These are phyloP conservation scores for Kluyveromyces nonfermentans DNA, from an alignment of 805 yeast genomes.

Conservation along the genomic window DNA sequence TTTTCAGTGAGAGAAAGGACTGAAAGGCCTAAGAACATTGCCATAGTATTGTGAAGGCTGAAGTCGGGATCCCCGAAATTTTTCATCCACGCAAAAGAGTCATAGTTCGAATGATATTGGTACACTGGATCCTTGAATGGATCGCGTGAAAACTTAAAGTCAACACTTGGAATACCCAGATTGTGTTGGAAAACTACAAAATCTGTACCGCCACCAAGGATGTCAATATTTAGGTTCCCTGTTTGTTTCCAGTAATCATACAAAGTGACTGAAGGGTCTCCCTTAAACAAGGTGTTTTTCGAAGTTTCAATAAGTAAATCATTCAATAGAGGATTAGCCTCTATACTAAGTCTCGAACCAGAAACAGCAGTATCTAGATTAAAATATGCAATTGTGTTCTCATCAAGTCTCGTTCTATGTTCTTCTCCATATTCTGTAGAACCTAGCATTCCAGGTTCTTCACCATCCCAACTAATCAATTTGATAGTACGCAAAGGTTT, in stretches of 20 bases:
- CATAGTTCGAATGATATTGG: slow-evolving; percentile 44
- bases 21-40: slow-evolving; percentile 51
- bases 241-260: slow-evolving; percentile 38
- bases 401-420: slow-evolving; percentile 35
- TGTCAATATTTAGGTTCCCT: slow-evolving; percentile 31
- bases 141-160: slow-evolving; percentile 35
- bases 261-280: slow-evolving; percentile 32
- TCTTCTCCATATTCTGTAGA: slow-evolving; percentile 73
- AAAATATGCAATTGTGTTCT: slow-evolving; percentile 47
- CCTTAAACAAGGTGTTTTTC: slow-evolving; percentile 35
- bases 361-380: slow-evolving; percentile 39
- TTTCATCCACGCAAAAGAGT: slow-evolving; percentile 48
- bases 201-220: slow-evolving; percentile 45
- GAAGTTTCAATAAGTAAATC: slow-evolving; percentile 38
- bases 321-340: slow-evolving; percentile 50
- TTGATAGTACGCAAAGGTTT: slow-evolving; percentile 61
- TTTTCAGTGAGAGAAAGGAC: slow-evolving; percentile 45
- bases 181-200: slow-evolving; percentile 54
- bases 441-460: slow-evolving; percentile 63
- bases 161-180: slow-evolving; percentile 56
- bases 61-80: slow-evolving; percentile 44
- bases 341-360: slow-evolving; percentile 41
- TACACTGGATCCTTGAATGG: slow-evolving; percentile 37
- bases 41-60: slow-evolving; percentile 43
- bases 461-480: slow-evolving; percentile 77